A percentile compares a stretch with the other conserved stretches of the same genome.
Conservation (phyloP, 352 stramenopile species). For the Globisporangium iwayamae region DNA sequence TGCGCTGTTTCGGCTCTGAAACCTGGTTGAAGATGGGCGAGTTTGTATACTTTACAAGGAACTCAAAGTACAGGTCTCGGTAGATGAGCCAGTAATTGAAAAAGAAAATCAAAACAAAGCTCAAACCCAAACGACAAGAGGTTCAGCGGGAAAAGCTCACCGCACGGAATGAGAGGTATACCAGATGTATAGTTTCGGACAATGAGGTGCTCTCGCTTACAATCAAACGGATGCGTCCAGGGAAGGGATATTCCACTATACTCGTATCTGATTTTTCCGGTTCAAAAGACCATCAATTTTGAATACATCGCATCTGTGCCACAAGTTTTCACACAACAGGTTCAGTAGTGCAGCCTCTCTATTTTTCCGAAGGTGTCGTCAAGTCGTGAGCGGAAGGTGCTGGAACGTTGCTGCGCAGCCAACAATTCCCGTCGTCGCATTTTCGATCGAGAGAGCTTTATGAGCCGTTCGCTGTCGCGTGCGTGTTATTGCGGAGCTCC, state of each 20-base stretch:
- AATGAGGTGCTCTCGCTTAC: too few species aligned
- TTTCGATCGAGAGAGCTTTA: neutral
- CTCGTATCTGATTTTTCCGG: neutral
- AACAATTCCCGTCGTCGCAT: neutral
- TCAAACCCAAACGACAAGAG: neutral
- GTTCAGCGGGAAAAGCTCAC: neutral
- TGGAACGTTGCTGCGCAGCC: neutral
- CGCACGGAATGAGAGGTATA: neutral
- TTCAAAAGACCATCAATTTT: neutral
- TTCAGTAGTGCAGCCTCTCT: neutral
- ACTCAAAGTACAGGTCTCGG: neutral
- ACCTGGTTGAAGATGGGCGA: neutral
- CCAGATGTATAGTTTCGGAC: too few species aligned
- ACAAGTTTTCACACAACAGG: neutral
- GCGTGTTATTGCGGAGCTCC: neutral
- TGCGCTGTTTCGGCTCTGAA: too few species aligned
- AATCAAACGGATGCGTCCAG: too few species aligned
- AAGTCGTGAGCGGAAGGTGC: slow-evolving; percentile 1
- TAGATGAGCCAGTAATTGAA: slow-evolving; percentile 6
- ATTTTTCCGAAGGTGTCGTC: slow-evolving; percentile 3
- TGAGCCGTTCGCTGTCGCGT: neutral
- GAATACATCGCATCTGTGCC: neutral
- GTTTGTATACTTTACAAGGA: neutral
- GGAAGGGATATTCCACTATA: neutral
- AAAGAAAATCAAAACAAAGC: neutral